Conservation (phyloP, 176 grass and related monocot genomes). For the Oryza longistaminata region DNA sequence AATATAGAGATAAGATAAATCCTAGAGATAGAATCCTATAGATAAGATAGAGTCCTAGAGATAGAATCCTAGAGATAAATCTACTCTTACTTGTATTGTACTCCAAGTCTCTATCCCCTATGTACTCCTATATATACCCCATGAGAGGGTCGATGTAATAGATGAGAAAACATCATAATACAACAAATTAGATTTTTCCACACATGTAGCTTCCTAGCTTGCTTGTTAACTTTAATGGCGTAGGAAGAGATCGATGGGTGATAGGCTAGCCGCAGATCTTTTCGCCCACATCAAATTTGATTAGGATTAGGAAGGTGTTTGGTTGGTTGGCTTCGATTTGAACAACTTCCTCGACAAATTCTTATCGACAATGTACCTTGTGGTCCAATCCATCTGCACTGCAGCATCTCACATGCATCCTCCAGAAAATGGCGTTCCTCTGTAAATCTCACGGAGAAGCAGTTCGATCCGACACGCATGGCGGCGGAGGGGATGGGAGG, state of each 20-base stretch:
- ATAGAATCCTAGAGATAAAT: too few relatives aligned
- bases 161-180: too few relatives aligned
- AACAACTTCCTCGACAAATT: constrained; percentile 17
- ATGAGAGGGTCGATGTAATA: too few relatives aligned
- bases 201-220: constrained; percentile 36
- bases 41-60: too few relatives aligned
- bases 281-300: constrained; percentile 15
- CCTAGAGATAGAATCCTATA: too few relatives aligned
- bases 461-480: neutral
- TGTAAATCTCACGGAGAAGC: too few relatives aligned
- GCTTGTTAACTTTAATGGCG: constrained; percentile 2
- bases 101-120: too few relatives aligned
- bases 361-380: neutral
- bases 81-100: too few relatives aligned
- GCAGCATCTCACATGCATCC: constrained; percentile 11
- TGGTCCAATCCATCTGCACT: neutral
- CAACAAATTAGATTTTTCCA: too few relatives aligned
- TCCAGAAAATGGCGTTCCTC: neutral
- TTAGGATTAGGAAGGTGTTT: constrained; percentile 37
- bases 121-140: too few relatives aligned
- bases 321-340: constrained; percentile 8
- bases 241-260: neutral
- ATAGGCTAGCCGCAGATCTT: constrained; percentile 12
- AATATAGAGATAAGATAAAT: too few relatives aligned
- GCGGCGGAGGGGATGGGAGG: neutral